These are phyloP conservation scores for thale cress (Arabidopsis thaliana) DNA, from an alignment of 345 rosid species.

Conservation along the genomic window TAIR10.1 NC_003075.7:7791001-7791500, in stretches of 20 bases:
- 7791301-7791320: too few relatives aligned
- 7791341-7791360: too few relatives aligned
- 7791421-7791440: too few relatives aligned
- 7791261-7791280: background rate
- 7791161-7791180: constrained; percentile 37
- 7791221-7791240: background rate
- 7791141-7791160: constrained; percentile 51
- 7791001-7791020: constrained; percentile 49
- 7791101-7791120: constrained; percentile 66
- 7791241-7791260: background rate
- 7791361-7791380: too few relatives aligned
- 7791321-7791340: too few relatives aligned
- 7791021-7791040: constrained; percentile 14
- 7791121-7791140: constrained; percentile 50
- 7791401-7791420: too few relatives aligned
- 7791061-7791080: constrained; percentile 33
- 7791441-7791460: too few relatives aligned
- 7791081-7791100: constrained; percentile 78
- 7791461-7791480: too few relatives aligned
- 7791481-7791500: too few relatives aligned
- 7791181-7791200: constrained; percentile 29
- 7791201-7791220: constrained; percentile 17
- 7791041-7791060: background rate
- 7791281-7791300: too few relatives aligned
- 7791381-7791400: too few relatives aligned